Percentiles rank a stretch among this genome's conserved stretches.
Evolutionary conservation across 2,329 filamentous ascomycete species (phyloP).

Genomic region (Raffaelea arxii): DNA sequence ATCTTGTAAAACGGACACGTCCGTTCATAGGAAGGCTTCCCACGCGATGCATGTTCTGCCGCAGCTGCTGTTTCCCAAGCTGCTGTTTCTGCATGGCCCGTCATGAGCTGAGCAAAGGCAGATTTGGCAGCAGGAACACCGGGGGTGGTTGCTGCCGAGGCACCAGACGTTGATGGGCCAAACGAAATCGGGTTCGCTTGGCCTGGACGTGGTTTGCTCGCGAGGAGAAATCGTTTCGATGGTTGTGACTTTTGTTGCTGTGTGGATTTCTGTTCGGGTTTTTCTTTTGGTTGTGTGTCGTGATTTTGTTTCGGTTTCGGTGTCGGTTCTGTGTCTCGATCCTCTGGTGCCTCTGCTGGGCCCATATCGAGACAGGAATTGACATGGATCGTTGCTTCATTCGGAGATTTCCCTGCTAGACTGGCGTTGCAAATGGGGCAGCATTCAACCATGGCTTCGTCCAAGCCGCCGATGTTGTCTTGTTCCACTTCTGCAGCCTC

Average conservation of each 20-base stretch:
- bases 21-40: constrained; percentile 76
- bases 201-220: constrained; percentile 64
- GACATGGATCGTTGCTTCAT: constrained; percentile 74
- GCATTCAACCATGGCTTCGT: constrained; percentile 25
- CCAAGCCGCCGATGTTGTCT: constrained; percentile 23
- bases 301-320: neutral
- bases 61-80: constrained; percentile 86
- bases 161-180: constrained; percentile 18
- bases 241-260: constrained; percentile 23
- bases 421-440: constrained; percentile 73
- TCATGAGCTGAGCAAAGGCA: constrained; percentile 91
- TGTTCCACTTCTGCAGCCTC: constrained; percentile 47
- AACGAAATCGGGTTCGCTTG: constrained; percentile 70
- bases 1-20: constrained; percentile 99
- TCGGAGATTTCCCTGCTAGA: constrained; percentile 47
- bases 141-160: neutral
- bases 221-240: constrained; percentile 54
- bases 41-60: constrained; percentile 64
- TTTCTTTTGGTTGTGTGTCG: constrained; percentile 1
- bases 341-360: neutral
- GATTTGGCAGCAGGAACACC: constrained; percentile 37
- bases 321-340: neutral
- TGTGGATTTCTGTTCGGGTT: constrained; percentile 17
- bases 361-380: constrained; percentile 80
- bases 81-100: constrained; percentile 75